These are phyloP conservation scores for Zanthoxylum bungeanum DNA, from an alignment of 345 rosid species.

Conservation along the genomic window DNA sequence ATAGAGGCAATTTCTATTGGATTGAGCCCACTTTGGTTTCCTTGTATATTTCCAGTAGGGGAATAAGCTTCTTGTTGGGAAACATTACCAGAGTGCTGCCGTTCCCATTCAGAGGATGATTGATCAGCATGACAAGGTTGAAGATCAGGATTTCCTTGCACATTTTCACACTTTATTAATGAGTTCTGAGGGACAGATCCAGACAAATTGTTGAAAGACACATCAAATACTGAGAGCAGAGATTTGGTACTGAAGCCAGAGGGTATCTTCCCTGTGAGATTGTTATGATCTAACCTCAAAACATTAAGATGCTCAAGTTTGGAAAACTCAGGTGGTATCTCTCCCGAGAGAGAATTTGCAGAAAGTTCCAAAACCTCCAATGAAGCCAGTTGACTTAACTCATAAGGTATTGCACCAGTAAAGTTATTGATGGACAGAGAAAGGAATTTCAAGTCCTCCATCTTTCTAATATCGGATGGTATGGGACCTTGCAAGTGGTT, in stretches of 20 bases:
- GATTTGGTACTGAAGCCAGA: constrained; percentile 29
- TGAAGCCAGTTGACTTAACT: constrained; percentile 30
- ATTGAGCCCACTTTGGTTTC: constrained; percentile 21
- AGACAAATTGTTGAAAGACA: constrained; percentile 52
- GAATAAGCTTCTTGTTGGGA: constrained; percentile 31
- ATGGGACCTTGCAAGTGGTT: constrained; percentile 39
- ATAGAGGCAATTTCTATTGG: constrained; percentile 43
- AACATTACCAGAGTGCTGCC: constrained; percentile 28
- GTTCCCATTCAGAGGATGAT: constrained; percentile 33
- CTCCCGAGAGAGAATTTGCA: constrained; percentile 37
- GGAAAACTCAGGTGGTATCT: constrained; percentile 34
- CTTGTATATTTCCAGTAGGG: constrained; percentile 26
- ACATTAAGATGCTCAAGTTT: constrained; percentile 38
- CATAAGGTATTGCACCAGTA: constrained; percentile 36
- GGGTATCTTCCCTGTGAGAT: constrained; percentile 42
- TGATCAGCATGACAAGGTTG: constrained; percentile 28
- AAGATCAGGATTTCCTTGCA: constrained; percentile 41
- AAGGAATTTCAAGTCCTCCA: constrained; percentile 30
- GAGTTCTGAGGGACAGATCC: constrained; percentile 40
- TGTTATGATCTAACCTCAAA: constrained; percentile 39
- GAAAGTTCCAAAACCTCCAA: constrained; percentile 51
- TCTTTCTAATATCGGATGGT: constrained; percentile 32
- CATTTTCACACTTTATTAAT: constrained; percentile 27
- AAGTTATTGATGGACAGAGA: constrained; percentile 40
- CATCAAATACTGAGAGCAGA: constrained; percentile 43